Base-by-base conservation (phyloP, 495 filamentous ascomycete species). In the Cladorrhinum samala region DNA sequence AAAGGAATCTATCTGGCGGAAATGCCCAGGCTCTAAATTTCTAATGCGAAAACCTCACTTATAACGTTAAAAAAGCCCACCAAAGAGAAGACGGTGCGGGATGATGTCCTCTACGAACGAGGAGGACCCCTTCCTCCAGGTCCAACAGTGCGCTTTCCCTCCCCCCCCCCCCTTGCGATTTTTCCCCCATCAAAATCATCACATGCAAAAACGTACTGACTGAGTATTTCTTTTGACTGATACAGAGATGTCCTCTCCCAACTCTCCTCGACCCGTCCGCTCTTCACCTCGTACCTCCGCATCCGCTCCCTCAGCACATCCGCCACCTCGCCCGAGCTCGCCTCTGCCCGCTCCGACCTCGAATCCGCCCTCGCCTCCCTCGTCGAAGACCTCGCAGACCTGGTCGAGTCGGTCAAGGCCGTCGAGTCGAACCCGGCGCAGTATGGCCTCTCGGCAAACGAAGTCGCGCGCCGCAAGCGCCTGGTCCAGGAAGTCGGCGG, bases 241-340 rank as follows among this genome's bases (percentile, higher is more conserved):
- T n/a, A 37, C 50, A 94, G 89, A 66, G 94, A 98, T 68, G 88
- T 96, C 59, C 83, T 93, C 45, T 73, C 83, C 49, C 84, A 89
- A 44, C 84, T 98, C 39, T 79, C 85, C 61, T 80, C 78, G 42
- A 86, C 87, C 54, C 84, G 91, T 11, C 81, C 89, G 25, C 85
- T 95, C 52, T 96, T 96, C 78, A 84, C 86, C 57, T 96, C 91
- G 38, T 97, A 95, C 78, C 83, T 95, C 38, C 93, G 93, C 66
- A 97, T 98, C 73, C 89, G 90, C 62, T 89, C 91, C 16, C 82
- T 94, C 14, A 77, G 85, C 53, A 66, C 59, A 18, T 58, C 63
- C 21, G 57, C 73, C 25, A 62, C 72, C 42, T 89, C 88, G 50
- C 94, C 91, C 24, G 94, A 98, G 68, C 85, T 97, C 36, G 72